Base-by-base conservation (phyloP, 2,329 filamentous ascomycete species). In the Pseudopyrenochaeta lycopersici region DNA sequence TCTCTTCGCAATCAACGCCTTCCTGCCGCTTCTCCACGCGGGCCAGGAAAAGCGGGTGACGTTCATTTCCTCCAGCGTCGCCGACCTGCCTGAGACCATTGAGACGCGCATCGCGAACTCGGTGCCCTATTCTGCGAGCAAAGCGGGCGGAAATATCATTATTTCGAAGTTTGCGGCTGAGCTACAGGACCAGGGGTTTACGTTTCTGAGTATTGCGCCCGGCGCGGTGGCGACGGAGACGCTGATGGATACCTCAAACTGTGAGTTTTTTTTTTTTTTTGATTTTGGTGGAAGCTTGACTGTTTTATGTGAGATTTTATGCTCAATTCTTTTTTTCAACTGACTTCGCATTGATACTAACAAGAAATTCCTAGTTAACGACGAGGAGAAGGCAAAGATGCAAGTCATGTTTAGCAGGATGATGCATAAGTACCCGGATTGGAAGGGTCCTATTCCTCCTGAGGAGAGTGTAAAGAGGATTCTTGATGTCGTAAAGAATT, bases 81-180 rank as follows among this genome's bases (percentile, higher is more conserved):
- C 71, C 1, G 73, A 77, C 52, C 49, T 69, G 15, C 63, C 62
- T 49, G 62, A 64, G 2, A 60, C 47, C 7, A 49, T 56, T 11
- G 71, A 49, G 61, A 1, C n/a, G 72, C 12, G 58, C 57, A 20
- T 54, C 5, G 17, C 43, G 47, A 60, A 50, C 62, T 49, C 9
- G 61, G 72, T 18, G 58, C 70, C 4, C 4, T 79, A 79, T 59
- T 60, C 69, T n/a, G 59, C 68, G 27, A 65, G 64, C 23, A 80
- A 80, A 51, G 75, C 73, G 2, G 77, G 64, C 1, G 61, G 76
- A 52, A 80, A 79, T 57, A 62, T 78, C 7, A 39, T 70, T 5
- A 68, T 76, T 14, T 71, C 74, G 40, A 79, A 78, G 61, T 79
- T 76, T 58, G 70, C 70, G 7, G 72, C 64, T 15, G 68, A 75